These are phyloP conservation scores for Coniochaeta ligniaria DNA, from an alignment of 2,329 filamentous ascomycete species.

Conservation along the genomic window DNA sequence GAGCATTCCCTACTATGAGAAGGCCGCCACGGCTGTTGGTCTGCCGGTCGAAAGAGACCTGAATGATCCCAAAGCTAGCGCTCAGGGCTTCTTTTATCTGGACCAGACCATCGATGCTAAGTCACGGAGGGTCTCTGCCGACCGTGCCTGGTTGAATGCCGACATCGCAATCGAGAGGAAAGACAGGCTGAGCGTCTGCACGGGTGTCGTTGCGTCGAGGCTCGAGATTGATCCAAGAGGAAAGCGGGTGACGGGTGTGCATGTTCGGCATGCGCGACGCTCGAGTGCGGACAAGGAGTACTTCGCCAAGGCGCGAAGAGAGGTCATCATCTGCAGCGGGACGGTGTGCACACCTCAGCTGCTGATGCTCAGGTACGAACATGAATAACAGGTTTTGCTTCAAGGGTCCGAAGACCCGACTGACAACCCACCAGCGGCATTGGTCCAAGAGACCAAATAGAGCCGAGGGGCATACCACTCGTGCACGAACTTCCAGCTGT, in stretches of 20 bases:
- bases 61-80: constrained; percentile 19
- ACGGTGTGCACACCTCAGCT: constrained; percentile 21
- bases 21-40: constrained; percentile 17
- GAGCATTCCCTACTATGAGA: constrained; percentile 12
- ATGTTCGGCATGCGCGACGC: constrained; percentile 6
- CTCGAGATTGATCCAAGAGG: constrained; percentile 14
- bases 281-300: constrained; percentile 4
- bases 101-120: constrained; percentile 18
- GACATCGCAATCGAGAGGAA: constrained; percentile 11
- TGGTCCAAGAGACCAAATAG: constrained; percentile 15
- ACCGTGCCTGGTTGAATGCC: constrained; percentile 19
- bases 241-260: constrained; percentile 16
- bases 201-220: constrained; percentile 18
- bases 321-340: constrained; percentile 23
- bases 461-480: constrained; percentile 13
- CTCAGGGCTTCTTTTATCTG: constrained; percentile 19
- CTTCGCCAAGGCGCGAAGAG: constrained; percentile 17
- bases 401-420: neutral
- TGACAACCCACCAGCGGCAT: constrained; percentile 18
- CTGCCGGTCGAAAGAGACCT: constrained; percentile 15
- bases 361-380: constrained; percentile 17
- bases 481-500: constrained; percentile 18
- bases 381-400: neutral
- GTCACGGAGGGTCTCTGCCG: constrained; percentile 17
- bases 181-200: constrained; percentile 20